These are phyloP conservation scores for Neurospora sp. DNA, from an alignment of 495 filamentous ascomycete species.

Conservation along the genomic window DNA sequence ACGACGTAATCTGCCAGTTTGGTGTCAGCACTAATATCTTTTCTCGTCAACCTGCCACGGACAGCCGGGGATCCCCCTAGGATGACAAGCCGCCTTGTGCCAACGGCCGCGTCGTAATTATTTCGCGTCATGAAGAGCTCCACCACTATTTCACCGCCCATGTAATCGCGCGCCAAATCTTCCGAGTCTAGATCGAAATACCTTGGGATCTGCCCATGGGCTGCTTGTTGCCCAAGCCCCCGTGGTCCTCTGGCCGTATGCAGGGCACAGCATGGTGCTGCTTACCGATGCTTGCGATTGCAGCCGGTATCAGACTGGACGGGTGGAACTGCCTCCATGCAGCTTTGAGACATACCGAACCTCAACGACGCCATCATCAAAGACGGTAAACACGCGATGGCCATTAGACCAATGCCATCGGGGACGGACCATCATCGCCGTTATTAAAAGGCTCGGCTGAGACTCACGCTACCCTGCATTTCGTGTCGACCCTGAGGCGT, in stretches of 20 bases:
- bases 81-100: constrained; percentile 9
- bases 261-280: not conserved
- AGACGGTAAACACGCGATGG: not conserved
- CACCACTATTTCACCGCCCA: not conserved
- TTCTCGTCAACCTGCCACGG: constrained; percentile 16
- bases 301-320: constrained; percentile 1
- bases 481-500: not conserved
- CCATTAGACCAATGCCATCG: not conserved
- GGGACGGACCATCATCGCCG: not conserved
- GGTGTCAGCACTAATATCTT: constrained; percentile 11
- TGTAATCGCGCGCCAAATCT: not conserved
- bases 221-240: not conserved
- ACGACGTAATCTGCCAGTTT: not conserved
- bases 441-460: not conserved
- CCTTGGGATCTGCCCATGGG: not conserved
- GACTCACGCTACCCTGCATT: not conserved
- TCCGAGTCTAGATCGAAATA: not conserved
- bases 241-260: not conserved
- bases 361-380: not conserved
- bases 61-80: constrained; percentile 4
- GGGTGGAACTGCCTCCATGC: constrained; percentile 8
- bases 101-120: constrained; percentile 6
- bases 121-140: not conserved
- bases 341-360: constrained; percentile 9
- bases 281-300: not conserved